Evolutionary conservation across 441 rosid species (phyloP).

Genomic region (Erodium trifolium): DNA sequence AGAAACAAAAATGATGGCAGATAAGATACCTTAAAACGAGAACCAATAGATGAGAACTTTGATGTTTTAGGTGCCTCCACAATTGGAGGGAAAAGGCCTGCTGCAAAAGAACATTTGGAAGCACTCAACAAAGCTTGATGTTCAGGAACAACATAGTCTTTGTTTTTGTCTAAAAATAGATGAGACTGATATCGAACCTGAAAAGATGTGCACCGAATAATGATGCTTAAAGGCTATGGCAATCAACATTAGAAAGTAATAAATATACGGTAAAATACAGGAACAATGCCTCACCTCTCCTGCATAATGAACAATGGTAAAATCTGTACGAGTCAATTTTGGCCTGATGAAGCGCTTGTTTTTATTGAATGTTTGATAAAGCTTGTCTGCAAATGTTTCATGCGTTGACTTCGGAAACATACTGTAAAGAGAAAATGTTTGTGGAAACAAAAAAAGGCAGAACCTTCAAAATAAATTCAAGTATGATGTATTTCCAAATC

Average conservation of each 20-base stretch:
- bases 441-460: constrained; percentile 4
- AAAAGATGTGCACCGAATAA: constrained; percentile 23
- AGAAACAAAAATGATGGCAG: constrained; percentile 16
- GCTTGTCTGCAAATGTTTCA: constrained; percentile 91
- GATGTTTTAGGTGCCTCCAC: constrained; percentile 87
- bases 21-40: constrained; percentile 78
- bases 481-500: neutral
- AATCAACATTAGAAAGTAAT: constrained; percentile 8
- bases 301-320: constrained; percentile 84
- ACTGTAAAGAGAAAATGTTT: constrained; percentile 34
- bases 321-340: constrained; percentile 87
- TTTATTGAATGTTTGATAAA: constrained; percentile 80
- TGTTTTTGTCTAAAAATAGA: constrained; percentile 95
- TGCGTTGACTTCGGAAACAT: constrained; percentile 99
- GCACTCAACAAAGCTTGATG: constrained; percentile 80
- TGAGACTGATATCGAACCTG: constrained; percentile 95
- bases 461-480: constrained; percentile 12
- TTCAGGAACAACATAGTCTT: constrained; percentile 93
- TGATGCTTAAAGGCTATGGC: constrained; percentile 14
- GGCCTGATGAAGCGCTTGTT: constrained; percentile 95
- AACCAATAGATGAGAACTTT: constrained; percentile 91
- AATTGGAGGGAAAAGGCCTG: constrained; percentile 83
- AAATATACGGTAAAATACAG: constrained; percentile 14
- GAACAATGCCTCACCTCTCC: constrained; percentile 63
- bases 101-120: constrained; percentile 77